These are phyloP conservation scores for Nemania sp. DNA, from an alignment of 2,329 filamentous ascomycete genomes.

Conservation along the genomic window DNA sequence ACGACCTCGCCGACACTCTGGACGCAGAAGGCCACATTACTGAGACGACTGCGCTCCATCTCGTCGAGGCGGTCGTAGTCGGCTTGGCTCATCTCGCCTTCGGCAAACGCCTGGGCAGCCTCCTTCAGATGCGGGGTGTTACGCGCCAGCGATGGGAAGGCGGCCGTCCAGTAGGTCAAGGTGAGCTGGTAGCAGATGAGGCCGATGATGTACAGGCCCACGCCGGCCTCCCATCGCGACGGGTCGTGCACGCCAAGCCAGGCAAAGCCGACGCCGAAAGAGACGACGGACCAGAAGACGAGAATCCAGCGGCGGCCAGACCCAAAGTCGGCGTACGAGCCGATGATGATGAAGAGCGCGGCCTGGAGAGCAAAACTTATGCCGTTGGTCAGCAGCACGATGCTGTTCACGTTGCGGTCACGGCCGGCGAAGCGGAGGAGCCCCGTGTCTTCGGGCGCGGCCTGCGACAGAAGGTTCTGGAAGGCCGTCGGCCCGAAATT, in stretches of 20 bases:
- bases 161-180: constrained; percentile 71
- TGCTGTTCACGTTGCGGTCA: constrained; percentile 64
- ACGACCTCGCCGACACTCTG: constrained; percentile 66
- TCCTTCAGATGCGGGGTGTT: constrained; percentile 44
- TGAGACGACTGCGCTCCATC: constrained; percentile 65
- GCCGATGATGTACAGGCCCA: constrained; percentile 68
- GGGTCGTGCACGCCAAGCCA: constrained; percentile 68
- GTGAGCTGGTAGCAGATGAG: constrained; percentile 70
- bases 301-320: constrained; percentile 66
- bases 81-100: constrained; percentile 56
- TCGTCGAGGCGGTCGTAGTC: constrained; percentile 66
- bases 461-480: constrained; percentile 66
- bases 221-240: constrained; percentile 62
- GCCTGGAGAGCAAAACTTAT: constrained; percentile 71
- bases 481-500: constrained; percentile 69
- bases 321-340: constrained; percentile 66
- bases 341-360: constrained; percentile 57
- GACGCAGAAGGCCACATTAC: constrained; percentile 67
- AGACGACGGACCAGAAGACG: constrained; percentile 62
- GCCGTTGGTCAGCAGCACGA: constrained; percentile 68
- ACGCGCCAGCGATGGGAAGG: constrained; percentile 49
- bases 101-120: constrained; percentile 39
- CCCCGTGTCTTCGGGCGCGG: constrained; percentile 57
- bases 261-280: constrained; percentile 67
- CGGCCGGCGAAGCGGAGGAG: constrained; percentile 60